Evolutionary conservation across 495 filamentous ascomycete species (phyloP).

Genomic region (Penicillium egyptiacum): DNA sequence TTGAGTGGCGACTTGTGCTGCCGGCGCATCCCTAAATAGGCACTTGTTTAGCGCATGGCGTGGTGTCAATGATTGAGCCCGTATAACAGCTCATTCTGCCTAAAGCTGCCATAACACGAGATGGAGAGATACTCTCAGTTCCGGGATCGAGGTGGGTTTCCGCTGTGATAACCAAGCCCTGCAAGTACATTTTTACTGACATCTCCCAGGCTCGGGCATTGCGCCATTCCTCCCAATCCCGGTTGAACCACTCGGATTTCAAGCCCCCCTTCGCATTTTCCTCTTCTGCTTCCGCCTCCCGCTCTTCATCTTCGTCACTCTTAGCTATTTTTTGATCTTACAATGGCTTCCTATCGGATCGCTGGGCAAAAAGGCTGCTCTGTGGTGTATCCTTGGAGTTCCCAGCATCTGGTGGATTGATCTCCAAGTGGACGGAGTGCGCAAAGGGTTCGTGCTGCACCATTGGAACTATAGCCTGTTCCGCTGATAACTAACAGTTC

Average conservation of each 20-base stretch:
- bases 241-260: slow-evolving; percentile 56
- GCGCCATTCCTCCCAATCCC: slow-evolving; percentile 88
- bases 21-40: not conserved
- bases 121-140: slow-evolving; percentile 99
- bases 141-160: slow-evolving; percentile 75
- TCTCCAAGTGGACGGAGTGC: slow-evolving; percentile 91
- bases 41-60: not conserved
- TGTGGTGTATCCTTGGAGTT: slow-evolving; percentile 84
- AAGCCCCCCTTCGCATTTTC: slow-evolving; percentile 62
- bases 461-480: not conserved
- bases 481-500: not conserved
- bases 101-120: not conserved
- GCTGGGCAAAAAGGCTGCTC: slow-evolving; percentile 70
- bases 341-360: slow-evolving; percentile 86
- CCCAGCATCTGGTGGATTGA: slow-evolving; percentile 98
- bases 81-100: not conserved
- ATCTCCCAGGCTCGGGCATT: slow-evolving; percentile 78
- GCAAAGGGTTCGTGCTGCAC: slow-evolving; percentile 65
- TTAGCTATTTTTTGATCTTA: slow-evolving; percentile 75
- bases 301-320: slow-evolving; percentile 65
- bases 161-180: slow-evolving; percentile 4
- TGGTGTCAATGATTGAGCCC: not conserved
- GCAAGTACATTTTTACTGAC: slow-evolving; percentile 7
- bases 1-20: not conserved
- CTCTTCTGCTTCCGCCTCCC: slow-evolving; percentile 81